These are phyloP conservation scores for Paraurostyla sp. DNA, from an alignment of 73 alveolate genomes.

Conservation along the genomic window DNA sequence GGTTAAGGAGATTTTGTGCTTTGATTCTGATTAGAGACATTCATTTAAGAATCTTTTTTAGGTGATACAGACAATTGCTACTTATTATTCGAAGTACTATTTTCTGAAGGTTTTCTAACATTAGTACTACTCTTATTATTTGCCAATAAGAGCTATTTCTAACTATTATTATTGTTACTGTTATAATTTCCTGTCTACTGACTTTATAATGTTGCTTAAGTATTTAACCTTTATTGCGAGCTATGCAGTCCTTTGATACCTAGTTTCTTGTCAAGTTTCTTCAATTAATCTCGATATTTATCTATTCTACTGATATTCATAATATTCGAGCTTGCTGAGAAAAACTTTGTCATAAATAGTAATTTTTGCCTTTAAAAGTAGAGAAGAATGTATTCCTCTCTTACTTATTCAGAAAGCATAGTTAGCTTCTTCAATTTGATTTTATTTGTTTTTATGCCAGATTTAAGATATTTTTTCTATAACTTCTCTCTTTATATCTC, in stretches of 20 bases:
- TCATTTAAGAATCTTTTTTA: no score
- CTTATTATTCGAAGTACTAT: no score
- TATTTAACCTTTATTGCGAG: not conserved
- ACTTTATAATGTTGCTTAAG: not conserved
- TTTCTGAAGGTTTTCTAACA: no score
- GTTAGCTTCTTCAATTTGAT: not conserved
- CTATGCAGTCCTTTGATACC: not conserved
- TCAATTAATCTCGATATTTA: not conserved
- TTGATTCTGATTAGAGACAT: no score
- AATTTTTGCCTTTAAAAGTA: slow-evolving; percentile 4
- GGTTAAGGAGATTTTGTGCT: no score
- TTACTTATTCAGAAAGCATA: not conserved
- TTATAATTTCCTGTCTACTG: not conserved
- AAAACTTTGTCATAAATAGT: not conserved
- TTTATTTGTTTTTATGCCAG: not conserved
- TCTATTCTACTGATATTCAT: not conserved
- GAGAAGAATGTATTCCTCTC: slow-evolving; percentile 7
- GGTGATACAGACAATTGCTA: no score
- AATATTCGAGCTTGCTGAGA: not conserved
- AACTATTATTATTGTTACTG: no score
- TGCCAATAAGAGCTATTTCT: no score
- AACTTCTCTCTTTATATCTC: not conserved
- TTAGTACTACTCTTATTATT: no score
- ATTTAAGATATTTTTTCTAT: slow-evolving; percentile 8
- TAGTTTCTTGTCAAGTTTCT: not conserved